Conservation (phyloP, 2,329 filamentous ascomycete species). For the Aspergillus alliaceus region DNA sequence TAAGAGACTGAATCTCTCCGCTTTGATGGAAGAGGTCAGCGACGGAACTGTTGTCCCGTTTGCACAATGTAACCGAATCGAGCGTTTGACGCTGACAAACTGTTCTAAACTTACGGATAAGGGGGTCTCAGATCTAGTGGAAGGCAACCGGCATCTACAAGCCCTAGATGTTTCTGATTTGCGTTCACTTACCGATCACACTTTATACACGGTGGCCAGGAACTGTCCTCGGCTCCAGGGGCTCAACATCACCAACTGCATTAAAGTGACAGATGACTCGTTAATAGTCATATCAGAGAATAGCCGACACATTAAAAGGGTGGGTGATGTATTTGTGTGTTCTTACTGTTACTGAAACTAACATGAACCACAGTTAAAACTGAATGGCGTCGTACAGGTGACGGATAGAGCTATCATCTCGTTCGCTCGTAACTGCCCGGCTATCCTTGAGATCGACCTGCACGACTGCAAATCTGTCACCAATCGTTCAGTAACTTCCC, state of each 20-base stretch:
- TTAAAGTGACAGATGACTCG: conserved; percentile 80
- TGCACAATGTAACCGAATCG: conserved; percentile 81
- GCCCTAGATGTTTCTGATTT: conserved; percentile 88
- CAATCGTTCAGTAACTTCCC: conserved; percentile 77
- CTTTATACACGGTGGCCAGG: conserved; percentile 73
- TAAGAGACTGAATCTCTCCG: conserved; percentile 85
- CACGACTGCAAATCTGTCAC: conserved; percentile 80
- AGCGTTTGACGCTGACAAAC: conserved; percentile 88
- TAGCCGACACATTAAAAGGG: conserved; percentile 83
- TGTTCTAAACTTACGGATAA: conserved; percentile 82
- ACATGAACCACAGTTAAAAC: conserved; percentile 67
- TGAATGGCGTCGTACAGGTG: conserved; percentile 86
- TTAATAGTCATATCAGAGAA: conserved; percentile 76
- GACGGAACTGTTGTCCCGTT: conserved; percentile 87
- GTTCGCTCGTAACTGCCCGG: conserved; percentile 83
- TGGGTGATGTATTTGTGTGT: conserved; percentile 48
- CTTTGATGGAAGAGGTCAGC: conserved; percentile 72
- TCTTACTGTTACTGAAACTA: conserved; percentile 7
- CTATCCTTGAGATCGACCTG: conserved; percentile 94
- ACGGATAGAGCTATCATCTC: conserved; percentile 79
- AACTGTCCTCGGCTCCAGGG: conserved; percentile 86
- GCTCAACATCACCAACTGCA: conserved; percentile 86
- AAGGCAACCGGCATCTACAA: conserved; percentile 76
- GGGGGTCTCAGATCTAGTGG: conserved; percentile 76
- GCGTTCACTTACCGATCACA: conserved; percentile 75